Evolutionary conservation across 139 green algal species (phyloP).

Genomic region (Desmodesmus armatus): DNA sequence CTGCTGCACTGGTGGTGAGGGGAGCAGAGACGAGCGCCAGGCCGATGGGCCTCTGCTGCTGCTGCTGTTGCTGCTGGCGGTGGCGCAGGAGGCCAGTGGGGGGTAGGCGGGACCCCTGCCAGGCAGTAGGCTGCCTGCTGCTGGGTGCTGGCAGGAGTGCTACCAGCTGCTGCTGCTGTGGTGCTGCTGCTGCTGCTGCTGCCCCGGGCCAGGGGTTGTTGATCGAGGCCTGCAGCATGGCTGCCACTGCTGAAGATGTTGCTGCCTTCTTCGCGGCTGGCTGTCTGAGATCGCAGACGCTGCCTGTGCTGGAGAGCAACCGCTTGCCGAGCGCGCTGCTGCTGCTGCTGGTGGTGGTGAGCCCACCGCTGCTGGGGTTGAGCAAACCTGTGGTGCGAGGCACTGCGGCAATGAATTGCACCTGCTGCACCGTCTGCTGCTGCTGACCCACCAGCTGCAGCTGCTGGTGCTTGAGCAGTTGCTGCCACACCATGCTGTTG

Average conservation of each 20-base stretch:
- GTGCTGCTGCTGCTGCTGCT: slow-evolving; percentile 20
- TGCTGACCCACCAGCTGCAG: neutral
- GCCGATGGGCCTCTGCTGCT: neutral
- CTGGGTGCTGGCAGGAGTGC: neutral
- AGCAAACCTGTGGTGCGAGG: neutral
- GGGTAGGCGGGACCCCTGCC: too few relatives aligned
- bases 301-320: neutral
- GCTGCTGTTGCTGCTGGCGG: slow-evolving; percentile 1
- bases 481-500: too few relatives aligned
- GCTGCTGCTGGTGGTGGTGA: slow-evolving; percentile 24
- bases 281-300: neutral
- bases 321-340: neutral
- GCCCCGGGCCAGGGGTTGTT: neutral
- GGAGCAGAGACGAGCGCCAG: neutral
- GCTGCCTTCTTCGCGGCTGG: slow-evolving; percentile 15
- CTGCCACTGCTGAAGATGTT: neutral
- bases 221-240: neutral
- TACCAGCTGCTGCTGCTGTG: slow-evolving; percentile 17
- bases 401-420: neutral
- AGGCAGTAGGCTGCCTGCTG: too few relatives aligned
- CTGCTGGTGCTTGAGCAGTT: neutral
- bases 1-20: neutral
- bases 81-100: too few relatives aligned
- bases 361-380: neutral
- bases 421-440: slow-evolving; percentile 22